These are phyloP conservation scores for Barnettozyma sp. DNA, from an alignment of 805 yeast species.

Conservation along the genomic window DNA sequence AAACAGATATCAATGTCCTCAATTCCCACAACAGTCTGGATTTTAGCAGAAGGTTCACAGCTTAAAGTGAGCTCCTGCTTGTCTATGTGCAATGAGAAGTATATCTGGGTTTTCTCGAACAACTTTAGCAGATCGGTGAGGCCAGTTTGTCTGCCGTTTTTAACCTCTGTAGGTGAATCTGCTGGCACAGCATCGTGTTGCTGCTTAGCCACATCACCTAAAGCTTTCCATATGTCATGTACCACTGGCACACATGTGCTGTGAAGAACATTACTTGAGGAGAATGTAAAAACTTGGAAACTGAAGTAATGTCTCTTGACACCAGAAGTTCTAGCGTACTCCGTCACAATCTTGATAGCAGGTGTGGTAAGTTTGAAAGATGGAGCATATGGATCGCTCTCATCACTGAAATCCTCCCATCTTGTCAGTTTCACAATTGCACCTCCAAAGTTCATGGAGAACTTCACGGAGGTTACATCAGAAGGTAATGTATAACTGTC, in stretches of 20 bases:
- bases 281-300: slow-evolving; percentile 51
- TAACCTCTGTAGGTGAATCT: too few species aligned
- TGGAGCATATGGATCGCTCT: slow-evolving; percentile 30
- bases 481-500: slow-evolving; percentile 19
- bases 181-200: too few species aligned
- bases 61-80: slow-evolving; percentile 72
- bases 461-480: slow-evolving; percentile 36
- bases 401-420: slow-evolving; percentile 33
- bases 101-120: slow-evolving; percentile 51
- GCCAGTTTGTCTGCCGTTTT: too few species aligned
- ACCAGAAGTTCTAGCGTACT: slow-evolving; percentile 40
- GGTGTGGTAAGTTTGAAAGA: slow-evolving; percentile 69
- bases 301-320: slow-evolving; percentile 38
- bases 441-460: slow-evolving; percentile 58
- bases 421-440: slow-evolving; percentile 45
- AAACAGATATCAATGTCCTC: slow-evolving; percentile 58
- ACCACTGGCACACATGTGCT: slow-evolving; percentile 78
- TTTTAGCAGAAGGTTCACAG: slow-evolving; percentile 92
- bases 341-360: slow-evolving; percentile 51
- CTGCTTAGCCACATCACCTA: slow-evolving; percentile 40
- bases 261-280: slow-evolving; percentile 64
- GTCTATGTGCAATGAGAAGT: slow-evolving; percentile 56
- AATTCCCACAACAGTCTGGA: slow-evolving; percentile 75
- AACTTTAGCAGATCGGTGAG: slow-evolving; percentile 35
- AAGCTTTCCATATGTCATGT: slow-evolving; percentile 46